Conservation (phyloP, 164 flowering plant species). For the Warburgia ugandensis region DNA sequence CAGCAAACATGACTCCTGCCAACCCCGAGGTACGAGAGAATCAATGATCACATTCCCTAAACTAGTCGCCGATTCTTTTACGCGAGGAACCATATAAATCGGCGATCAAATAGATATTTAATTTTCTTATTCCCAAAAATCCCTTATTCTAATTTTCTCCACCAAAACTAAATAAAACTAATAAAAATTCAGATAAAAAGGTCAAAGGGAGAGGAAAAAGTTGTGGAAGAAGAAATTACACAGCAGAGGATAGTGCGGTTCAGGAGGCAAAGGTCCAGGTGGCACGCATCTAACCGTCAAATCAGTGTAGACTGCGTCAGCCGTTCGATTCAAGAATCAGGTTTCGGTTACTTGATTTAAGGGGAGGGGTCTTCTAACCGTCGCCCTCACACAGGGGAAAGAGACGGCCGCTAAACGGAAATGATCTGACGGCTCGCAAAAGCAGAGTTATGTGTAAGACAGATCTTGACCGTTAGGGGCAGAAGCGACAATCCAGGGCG, state of each 20-base stretch:
- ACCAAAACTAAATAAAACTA: too few relatives aligned
- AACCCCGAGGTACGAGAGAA: too few relatives aligned
- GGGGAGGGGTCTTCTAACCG: slow-evolving; percentile 4
- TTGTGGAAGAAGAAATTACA: neutral
- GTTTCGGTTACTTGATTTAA: slow-evolving; percentile 11
- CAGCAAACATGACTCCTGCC: too few relatives aligned
- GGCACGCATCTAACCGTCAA: neutral
- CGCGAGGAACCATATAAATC: too few relatives aligned
- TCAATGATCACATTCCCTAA: too few relatives aligned
- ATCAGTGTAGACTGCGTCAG: neutral
- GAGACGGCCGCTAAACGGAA: neutral
- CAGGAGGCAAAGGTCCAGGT: slow-evolving; percentile 6
- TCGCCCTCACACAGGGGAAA: neutral
- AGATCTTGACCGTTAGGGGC: neutral
- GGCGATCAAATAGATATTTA: too few relatives aligned
- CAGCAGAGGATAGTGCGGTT: slow-evolving; percentile 1
- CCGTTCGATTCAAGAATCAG: slow-evolving; percentile 14
- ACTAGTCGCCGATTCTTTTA: too few relatives aligned
- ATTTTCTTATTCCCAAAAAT: too few relatives aligned
- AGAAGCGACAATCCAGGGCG: neutral
- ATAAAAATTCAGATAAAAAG: too few relatives aligned
- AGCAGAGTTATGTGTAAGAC: neutral
- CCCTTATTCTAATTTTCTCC: too few relatives aligned
- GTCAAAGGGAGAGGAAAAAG: neutral
- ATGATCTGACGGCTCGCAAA: slow-evolving; percentile 1